phyloP scores from a whole-genome alignment of 352 stramenopile species.

The Phytophthora pistaciae region DNA sequence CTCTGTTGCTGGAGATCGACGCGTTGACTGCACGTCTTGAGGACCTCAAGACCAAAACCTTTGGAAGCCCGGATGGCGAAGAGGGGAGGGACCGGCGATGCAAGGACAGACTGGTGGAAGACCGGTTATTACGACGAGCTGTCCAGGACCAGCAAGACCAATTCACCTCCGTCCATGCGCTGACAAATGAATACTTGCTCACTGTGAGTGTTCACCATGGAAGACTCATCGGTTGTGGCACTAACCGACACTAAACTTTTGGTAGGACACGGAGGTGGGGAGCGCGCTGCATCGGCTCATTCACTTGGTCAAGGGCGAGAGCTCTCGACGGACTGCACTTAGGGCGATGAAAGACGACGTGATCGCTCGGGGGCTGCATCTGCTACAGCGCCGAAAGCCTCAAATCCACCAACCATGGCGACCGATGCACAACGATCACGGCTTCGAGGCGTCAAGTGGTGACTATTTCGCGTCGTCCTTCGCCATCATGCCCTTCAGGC shows the following conservation, averaged over 20 bases:
- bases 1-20: conserved; percentile 19
- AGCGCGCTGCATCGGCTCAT: conserved; percentile 46
- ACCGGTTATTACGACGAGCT: conserved; percentile 18
- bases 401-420: conserved; percentile 38
- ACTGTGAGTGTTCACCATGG: conserved; percentile 22
- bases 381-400: conserved; percentile 46
- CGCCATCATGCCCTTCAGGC: conserved; percentile 49
- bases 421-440: conserved; percentile 27
- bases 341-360: conserved; percentile 39
- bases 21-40: conserved; percentile 22
- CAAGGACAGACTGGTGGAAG: conserved; percentile 26
- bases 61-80: conserved; percentile 20
- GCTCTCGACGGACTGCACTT: conserved; percentile 33
- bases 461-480: conserved; percentile 33
- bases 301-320: conserved; percentile 38
- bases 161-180: conserved; percentile 36
- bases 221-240: background rate
- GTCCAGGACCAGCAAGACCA: conserved; percentile 35
- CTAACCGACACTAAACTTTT: background rate
- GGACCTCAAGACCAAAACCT: conserved; percentile 32
- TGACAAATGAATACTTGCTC: conserved; percentile 41
- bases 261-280: conserved; percentile 21
- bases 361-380: conserved; percentile 36
- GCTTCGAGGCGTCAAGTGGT: conserved; percentile 33
- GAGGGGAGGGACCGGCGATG: conserved; percentile 14